Evolutionary conservation across 148 eudicot species (phyloP).

Genomic region (Spergularia marina): DNA sequence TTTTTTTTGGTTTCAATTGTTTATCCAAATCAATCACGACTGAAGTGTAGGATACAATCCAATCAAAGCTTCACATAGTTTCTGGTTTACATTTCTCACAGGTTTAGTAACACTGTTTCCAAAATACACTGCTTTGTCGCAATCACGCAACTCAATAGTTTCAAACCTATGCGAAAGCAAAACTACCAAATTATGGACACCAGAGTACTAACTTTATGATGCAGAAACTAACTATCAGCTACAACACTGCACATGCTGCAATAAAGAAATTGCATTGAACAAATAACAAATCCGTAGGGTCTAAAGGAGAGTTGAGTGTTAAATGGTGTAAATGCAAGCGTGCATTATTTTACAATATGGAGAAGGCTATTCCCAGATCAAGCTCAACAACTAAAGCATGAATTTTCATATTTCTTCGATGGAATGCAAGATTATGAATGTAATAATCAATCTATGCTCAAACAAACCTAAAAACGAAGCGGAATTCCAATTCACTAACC

Average conservation of each 20-base stretch:
- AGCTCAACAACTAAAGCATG: too few relatives aligned
- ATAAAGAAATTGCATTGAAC: background rate
- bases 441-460: too few relatives aligned
- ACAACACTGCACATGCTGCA: background rate
- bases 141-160: constrained; percentile 90
- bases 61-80: constrained; percentile 89
- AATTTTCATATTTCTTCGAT: background rate
- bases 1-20: too few relatives aligned
- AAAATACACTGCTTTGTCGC: constrained; percentile 73
- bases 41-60: constrained; percentile 99
- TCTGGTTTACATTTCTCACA: constrained; percentile 82
- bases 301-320: background rate
- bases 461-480: too few relatives aligned
- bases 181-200: background rate
- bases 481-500: too few relatives aligned
- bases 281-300: background rate
- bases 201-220: background rate
- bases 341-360: background rate
- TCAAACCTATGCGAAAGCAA: constrained; percentile 57
- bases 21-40: constrained; percentile 93
- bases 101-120: constrained; percentile 88
- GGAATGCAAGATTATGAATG: too few relatives aligned
- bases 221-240: background rate
- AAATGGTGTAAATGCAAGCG: background rate
- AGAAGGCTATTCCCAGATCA: too few relatives aligned